Evolutionary conservation across 164 flowering plant species (phyloP).

Genomic region (Hamamelis virginiana): DNA sequence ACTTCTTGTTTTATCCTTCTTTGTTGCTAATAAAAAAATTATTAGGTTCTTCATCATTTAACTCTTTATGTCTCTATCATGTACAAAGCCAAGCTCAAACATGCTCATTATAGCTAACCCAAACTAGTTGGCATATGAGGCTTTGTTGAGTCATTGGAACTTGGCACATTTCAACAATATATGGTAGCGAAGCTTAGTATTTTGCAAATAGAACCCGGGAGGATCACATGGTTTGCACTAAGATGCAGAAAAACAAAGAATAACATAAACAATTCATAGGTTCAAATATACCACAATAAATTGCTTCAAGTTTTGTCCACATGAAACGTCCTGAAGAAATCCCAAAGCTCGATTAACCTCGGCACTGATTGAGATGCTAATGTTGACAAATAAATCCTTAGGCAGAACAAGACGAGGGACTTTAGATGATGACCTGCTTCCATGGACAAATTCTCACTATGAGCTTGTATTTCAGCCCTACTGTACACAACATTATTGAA

Average conservation of each 20-base stretch:
- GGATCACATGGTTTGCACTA: neutral
- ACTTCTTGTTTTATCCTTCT: too few species aligned
- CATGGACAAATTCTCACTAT: slow-evolving; percentile 1
- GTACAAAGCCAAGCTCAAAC: too few species aligned
- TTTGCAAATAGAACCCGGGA: neutral
- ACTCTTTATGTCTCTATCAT: too few species aligned
- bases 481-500: neutral
- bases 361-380: slow-evolving; percentile 48
- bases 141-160: too few species aligned
- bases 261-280: neutral
- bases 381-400: slow-evolving; percentile 58
- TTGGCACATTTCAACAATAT: too few species aligned
- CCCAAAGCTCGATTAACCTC: slow-evolving; percentile 65
- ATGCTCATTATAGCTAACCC: too few species aligned
- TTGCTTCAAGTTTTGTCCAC: slow-evolving; percentile 74
- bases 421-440: slow-evolving; percentile 55
- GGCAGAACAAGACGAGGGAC: slow-evolving; percentile 70
- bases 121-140: too few species aligned
- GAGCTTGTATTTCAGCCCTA: neutral
- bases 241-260: slow-evolving; percentile 1
- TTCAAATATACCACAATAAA: slow-evolving; percentile 56
- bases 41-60: too few species aligned
- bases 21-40: too few species aligned
- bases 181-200: neutral
- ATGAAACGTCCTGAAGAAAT: slow-evolving; percentile 76